phyloP scores from a whole-genome alignment of 257 asterid species.

The Fraxinus quadrangulata region DNA sequence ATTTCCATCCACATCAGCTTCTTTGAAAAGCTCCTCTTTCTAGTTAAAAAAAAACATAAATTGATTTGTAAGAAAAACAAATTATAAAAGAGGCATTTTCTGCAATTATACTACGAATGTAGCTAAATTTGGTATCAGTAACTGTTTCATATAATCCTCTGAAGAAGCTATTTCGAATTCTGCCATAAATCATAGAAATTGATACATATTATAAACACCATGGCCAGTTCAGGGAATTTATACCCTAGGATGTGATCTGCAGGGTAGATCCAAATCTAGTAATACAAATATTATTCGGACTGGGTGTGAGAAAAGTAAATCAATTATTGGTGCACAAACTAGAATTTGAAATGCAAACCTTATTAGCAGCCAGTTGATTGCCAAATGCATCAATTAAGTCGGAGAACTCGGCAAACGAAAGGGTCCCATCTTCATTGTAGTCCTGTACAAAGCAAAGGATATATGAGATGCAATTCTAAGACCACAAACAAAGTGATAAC shows the following conservation, averaged over 20 bases:
- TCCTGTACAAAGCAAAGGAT: conserved; percentile 57
- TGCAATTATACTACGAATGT: conserved; percentile 12
- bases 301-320: conserved; percentile 5
- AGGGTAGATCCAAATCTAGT: conserved; percentile 22
- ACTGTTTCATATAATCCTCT: background rate
- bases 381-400: conserved; percentile 89
- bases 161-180: conserved; percentile 10
- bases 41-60: conserved; percentile 33
- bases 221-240: conserved; percentile 5
- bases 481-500: conserved; percentile 20
- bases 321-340: conserved; percentile 4
- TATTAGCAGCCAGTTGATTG: conserved; percentile 80
- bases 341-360: conserved; percentile 51
- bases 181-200: conserved; percentile 11
- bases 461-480: conserved; percentile 14
- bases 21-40: conserved; percentile 94
- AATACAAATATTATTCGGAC: conserved; percentile 4
- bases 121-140: conserved; percentile 17
- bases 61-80: conserved; percentile 22
- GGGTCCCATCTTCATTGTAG: conserved; percentile 76
- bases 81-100: conserved; percentile 14
- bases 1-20: conserved; percentile 91
- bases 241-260: conserved; percentile 9
- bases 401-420: conserved; percentile 78
- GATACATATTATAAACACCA: background rate